Percentiles rank a stretch among this genome's conserved stretches.
Conservation (phyloP, 805 yeast species). For the Lachancea quebecensis region DNA sequence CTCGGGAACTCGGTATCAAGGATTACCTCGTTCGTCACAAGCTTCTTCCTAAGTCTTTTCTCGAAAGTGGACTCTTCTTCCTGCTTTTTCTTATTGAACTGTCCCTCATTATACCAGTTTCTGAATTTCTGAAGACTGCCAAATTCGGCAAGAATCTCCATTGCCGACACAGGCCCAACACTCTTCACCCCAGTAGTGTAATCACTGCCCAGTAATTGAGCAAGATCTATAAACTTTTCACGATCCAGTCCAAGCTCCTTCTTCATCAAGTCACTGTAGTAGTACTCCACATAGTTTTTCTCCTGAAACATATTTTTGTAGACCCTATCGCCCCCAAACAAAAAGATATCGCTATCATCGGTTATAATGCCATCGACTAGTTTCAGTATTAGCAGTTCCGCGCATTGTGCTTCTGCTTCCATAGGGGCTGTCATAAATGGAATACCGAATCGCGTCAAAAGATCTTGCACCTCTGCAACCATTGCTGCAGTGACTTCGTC, state of each 20-base stretch:
- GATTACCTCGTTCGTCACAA: constrained; percentile 47
- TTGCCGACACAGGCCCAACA: constrained; percentile 87
- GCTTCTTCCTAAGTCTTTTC: constrained; percentile 49
- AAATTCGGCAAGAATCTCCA: constrained; percentile 87
- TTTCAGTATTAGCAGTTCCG: constrained; percentile 57
- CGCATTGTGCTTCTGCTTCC: constrained; percentile 99
- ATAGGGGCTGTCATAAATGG: constrained; percentile 95
- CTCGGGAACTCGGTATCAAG: constrained; percentile 68
- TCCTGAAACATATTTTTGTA: constrained; percentile 94
- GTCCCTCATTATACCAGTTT: constrained; percentile 38
- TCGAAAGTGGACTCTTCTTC: constrained; percentile 41
- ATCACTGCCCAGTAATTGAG: constrained; percentile 84
- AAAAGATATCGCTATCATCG: constrained; percentile 93
- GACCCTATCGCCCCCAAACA: constrained; percentile 80
- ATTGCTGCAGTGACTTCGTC: constrained; percentile 84
- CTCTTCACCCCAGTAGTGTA: constrained; percentile 91
- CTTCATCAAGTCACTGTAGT: constrained; percentile 51
- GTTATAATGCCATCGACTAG: constrained; percentile 93
- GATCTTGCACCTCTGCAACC: constrained; percentile 86
- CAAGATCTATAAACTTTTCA: constrained; percentile 65
- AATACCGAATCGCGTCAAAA: constrained; percentile 80
- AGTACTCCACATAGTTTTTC: constrained; percentile 84
- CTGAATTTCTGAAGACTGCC: constrained; percentile 36
- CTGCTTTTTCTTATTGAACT: constrained; percentile 36
- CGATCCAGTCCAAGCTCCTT: constrained; percentile 60